Evolutionary conservation across 306 rosid genomes (phyloP).

Genomic region (Dicorynia guianensis): DNA sequence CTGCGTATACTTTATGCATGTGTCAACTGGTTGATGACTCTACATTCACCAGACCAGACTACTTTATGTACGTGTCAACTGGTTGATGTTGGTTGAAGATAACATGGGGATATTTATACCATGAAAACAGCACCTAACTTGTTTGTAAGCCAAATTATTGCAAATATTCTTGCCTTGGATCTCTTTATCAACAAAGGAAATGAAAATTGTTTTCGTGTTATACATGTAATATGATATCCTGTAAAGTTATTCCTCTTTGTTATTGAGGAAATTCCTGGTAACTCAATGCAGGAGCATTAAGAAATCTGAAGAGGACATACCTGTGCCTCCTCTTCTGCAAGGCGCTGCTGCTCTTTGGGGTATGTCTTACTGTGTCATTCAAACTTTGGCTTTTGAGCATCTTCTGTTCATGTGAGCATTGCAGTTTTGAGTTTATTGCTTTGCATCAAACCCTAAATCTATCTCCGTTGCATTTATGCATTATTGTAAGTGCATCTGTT

Average conservation of each 20-base stretch:
- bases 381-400: neutral
- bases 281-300: constrained; percentile 70
- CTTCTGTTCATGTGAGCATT: too few relatives aligned
- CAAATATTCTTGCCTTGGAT: neutral
- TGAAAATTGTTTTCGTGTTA: too few relatives aligned
- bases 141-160: neutral
- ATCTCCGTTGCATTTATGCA: neutral
- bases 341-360: constrained; percentile 93
- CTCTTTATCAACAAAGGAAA: too few relatives aligned
- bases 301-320: constrained; percentile 92
- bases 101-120: too few relatives aligned
- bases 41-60: too few relatives aligned
- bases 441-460: neutral
- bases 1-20: too few relatives aligned
- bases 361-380: constrained; percentile 41
- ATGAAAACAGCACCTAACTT: neutral
- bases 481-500: too few relatives aligned
- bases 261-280: neutral
- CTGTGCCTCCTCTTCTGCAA: constrained; percentile 89
- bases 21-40: too few relatives aligned
- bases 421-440: too few relatives aligned
- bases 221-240: too few relatives aligned
- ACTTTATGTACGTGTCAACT: too few relatives aligned
- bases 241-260: neutral
- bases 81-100: too few relatives aligned